phyloP scores from a whole-genome alignment of 805 yeast species.

The Priceomyces melissophilus region DNA sequence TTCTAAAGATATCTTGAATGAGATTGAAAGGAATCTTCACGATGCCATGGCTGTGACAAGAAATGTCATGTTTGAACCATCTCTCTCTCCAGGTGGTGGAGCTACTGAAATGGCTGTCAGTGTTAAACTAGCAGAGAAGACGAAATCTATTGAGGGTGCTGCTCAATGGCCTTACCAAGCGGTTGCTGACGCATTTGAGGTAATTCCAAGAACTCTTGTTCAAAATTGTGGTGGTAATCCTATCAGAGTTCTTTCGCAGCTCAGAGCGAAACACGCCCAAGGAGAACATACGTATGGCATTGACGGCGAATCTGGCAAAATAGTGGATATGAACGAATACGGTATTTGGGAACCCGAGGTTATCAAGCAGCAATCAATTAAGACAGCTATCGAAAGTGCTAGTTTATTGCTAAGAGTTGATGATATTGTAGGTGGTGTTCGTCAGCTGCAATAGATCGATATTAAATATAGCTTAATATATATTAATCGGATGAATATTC shows the following conservation, averaged over 20 bases:
- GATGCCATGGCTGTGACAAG: slow-evolving; percentile 98
- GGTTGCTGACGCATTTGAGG: slow-evolving; percentile 98
- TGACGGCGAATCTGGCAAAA: slow-evolving; percentile 91
- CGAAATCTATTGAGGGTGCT: slow-evolving; percentile 89
- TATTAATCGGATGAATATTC: background rate
- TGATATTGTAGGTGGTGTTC: slow-evolving; percentile 95
- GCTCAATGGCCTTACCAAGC: slow-evolving; percentile 99
- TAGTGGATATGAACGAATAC: slow-evolving; percentile 91
- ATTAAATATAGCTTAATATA: background rate
- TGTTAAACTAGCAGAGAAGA: slow-evolving; percentile 82
- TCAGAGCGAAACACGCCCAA: slow-evolving; percentile 94
- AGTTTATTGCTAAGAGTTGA: slow-evolving; percentile 92
- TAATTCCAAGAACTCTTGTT: slow-evolving; percentile 93
- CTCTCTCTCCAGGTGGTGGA: slow-evolving; percentile 97
- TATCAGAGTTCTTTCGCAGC: slow-evolving; percentile 79
- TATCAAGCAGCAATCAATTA: slow-evolving; percentile 91
- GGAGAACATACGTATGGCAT: slow-evolving; percentile 85
- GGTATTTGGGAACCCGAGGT: slow-evolving; percentile 99
- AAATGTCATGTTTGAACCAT: slow-evolving; percentile 91
- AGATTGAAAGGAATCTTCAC: slow-evolving; percentile 93
- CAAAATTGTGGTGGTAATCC: slow-evolving; percentile 99
- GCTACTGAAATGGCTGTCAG: slow-evolving; percentile 99
- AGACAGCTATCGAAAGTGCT: slow-evolving; percentile 98
- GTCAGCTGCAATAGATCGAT: slow-evolving; percentile 37
- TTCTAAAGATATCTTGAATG: slow-evolving; percentile 92